phyloP scores from a whole-genome alignment of 208 protist genomes.

The Trypanosoma rangeli region DNA sequence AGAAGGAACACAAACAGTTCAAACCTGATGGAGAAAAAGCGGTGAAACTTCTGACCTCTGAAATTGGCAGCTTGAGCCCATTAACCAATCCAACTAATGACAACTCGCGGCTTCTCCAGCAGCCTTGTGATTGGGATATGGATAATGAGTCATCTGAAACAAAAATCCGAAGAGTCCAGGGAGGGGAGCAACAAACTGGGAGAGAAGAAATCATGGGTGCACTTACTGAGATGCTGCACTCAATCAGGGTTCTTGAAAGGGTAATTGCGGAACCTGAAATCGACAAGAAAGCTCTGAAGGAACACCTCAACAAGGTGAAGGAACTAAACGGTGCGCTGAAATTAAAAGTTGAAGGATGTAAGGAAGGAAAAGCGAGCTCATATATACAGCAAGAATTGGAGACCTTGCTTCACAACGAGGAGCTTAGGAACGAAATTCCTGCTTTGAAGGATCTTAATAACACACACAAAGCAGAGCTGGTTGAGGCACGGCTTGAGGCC shows the following conservation, averaged over 20 bases:
- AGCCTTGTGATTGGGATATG: too few species aligned
- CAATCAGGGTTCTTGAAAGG: not conserved
- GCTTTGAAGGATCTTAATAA: not conserved
- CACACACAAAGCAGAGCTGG: not conserved
- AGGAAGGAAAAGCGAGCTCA: not conserved
- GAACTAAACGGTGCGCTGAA: not conserved
- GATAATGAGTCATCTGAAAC: not conserved
- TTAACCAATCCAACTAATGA: too few species aligned
- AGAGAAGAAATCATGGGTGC: not conserved
- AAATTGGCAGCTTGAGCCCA: too few species aligned
- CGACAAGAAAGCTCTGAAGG: not conserved
- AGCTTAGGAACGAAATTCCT: constrained; percentile 1
- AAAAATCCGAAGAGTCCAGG: not conserved
- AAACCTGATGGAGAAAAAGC: too few species aligned
- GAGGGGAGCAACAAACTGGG: not conserved
- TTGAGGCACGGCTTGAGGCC: not conserved
- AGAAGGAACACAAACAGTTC: not conserved
- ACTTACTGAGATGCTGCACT: not conserved
- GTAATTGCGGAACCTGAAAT: not conserved
- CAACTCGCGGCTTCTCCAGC: too few species aligned
- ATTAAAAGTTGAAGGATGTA: not conserved
- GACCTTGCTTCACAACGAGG: not conserved
- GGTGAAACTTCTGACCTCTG: too few species aligned
- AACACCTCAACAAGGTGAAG: not conserved
- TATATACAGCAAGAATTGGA: not conserved